Conservation (phyloP, 2,329 filamentous ascomycete genomes). For the Huntiella bhutanensis region DNA sequence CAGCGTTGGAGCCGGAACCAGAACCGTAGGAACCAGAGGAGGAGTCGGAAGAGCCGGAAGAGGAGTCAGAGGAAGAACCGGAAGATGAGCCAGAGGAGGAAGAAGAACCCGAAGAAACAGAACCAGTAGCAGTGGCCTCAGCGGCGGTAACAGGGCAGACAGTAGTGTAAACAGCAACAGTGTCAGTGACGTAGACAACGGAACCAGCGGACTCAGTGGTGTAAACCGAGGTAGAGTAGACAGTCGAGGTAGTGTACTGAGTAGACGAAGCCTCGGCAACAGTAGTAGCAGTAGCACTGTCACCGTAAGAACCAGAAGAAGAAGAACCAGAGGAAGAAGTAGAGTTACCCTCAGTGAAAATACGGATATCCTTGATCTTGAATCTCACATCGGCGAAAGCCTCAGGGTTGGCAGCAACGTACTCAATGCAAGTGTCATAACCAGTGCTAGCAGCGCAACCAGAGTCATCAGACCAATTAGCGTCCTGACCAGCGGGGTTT, state of each 20-base stretch:
- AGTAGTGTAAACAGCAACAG: neutral
- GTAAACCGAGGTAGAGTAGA: slow-evolving; percentile 53
- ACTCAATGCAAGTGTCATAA: slow-evolving; percentile 19
- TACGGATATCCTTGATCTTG: slow-evolving; percentile 8
- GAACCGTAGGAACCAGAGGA: neutral
- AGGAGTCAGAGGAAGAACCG: neutral
- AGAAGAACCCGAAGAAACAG: neutral
- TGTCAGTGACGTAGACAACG: slow-evolving; percentile 27
- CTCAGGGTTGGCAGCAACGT: slow-evolving; percentile 20
- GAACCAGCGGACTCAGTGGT: slow-evolving; percentile 41
- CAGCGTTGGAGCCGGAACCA: slow-evolving; percentile 3
- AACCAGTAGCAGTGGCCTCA: slow-evolving; percentile 1
- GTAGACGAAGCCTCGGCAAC: slow-evolving; percentile 48
- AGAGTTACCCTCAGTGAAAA: slow-evolving; percentile 20
- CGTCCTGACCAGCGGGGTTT: slow-evolving; percentile 35
- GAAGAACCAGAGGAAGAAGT: slow-evolving; percentile 20
- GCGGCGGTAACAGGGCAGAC: slow-evolving; percentile 2
- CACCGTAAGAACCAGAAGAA: slow-evolving; percentile 7
- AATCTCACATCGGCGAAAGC: slow-evolving; percentile 18
- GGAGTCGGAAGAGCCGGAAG: neutral
- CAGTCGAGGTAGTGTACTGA: slow-evolving; percentile 62
- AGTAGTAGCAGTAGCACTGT: slow-evolving; percentile 52
- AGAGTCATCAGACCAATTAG: slow-evolving; percentile 15
- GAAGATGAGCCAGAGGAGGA: neutral
- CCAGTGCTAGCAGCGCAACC: slow-evolving; percentile 15